Percentiles rank a stretch among this genome's conserved stretches.
These are phyloP conservation scores for Hanseniaspora gamundiae DNA, from an alignment of 1,139 yeast species.

Conservation along the genomic window DNA sequence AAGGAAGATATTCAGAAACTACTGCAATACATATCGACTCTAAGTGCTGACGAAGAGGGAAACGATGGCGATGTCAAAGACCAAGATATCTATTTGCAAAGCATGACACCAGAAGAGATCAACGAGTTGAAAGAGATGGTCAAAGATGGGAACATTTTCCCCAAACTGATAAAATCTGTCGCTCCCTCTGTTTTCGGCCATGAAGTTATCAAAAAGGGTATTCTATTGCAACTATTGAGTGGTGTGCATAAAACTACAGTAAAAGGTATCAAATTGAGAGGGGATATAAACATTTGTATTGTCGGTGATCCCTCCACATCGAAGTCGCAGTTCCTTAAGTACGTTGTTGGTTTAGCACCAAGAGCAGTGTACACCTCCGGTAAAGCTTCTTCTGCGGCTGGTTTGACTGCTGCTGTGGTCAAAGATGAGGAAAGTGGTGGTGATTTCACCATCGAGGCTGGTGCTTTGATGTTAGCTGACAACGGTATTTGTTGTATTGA, in stretches of 20 bases:
- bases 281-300: conserved; percentile 91
- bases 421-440: conserved; percentile 90
- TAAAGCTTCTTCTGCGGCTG: conserved; percentile 97
- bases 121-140: conserved; percentile 85
- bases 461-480: conserved; percentile 97
- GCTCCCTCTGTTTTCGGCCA: conserved; percentile 98
- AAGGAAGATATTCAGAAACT: conserved; percentile 15
- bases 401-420: conserved; percentile 95
- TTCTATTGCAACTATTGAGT: conserved; percentile 76
- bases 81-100: conserved; percentile 70
- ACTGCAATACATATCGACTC: conserved; percentile 40
- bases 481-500: conserved; percentile 98
- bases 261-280: conserved; percentile 92
- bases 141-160: conserved; percentile 74
- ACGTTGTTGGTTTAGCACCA: conserved; percentile 85
- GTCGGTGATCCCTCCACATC: conserved; percentile 99
- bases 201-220: conserved; percentile 86
- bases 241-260: conserved; percentile 94
- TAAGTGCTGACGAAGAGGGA: conserved; percentile 29
- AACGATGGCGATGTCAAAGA: conserved; percentile 38
- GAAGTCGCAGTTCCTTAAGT: conserved; percentile 89
- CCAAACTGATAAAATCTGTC: conserved; percentile 74
- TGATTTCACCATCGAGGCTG: conserved; percentile 95
- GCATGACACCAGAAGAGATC: conserved; percentile 74
- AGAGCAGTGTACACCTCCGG: conserved; percentile 96